Base-by-base conservation (phyloP, 2,329 filamentous ascomycete genomes). In the Cordyceps fumosorosea region DNA sequence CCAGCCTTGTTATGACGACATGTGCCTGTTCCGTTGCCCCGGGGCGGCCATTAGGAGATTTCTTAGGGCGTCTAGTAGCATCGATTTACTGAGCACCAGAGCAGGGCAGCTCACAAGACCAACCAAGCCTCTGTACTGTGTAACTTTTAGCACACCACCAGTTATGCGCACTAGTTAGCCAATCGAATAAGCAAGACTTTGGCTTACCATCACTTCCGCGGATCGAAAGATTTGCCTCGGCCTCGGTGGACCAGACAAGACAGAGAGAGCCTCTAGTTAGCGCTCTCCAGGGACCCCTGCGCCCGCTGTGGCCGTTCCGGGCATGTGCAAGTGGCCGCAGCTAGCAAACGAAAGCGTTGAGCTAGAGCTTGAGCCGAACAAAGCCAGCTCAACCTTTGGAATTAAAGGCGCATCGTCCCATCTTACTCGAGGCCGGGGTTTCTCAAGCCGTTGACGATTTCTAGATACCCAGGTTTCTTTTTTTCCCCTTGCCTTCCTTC, bases 21-120 rank as follows among this genome's bases (percentile, higher is more conserved):
- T 60, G 48, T 60, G 57, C 40, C 40, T 47, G 57, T 53, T 60
- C 57, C 57, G 57, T 47, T 60, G 57, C 52, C 34, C 57, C 57
- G 57, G 26, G 20, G n/a, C 57, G 57, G 57, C 26, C 50, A n/a
- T 52, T 53, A 20, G 57, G 57, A 40, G 32, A 44, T 2, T 1
- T 47, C 2, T 14, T 12, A 24, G 20, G 14, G 26, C 18, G 16
- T 32, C 16, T 20, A 47, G 14, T 26, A 47, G 26, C 37, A 24
- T 11, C 40, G 6, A 44, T 44, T n/a, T 18, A 44, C 11, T 12
- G 40, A 44, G 40, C 14, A 18, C 16, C 18, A 44, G 40, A 18
- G 29, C n/a, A 29, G 29, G 8, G 40, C 32, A 10, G 34, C 52
- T 54, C 34, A 40, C 7, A 6, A 47, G 42, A 56, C 24, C 29